Evolutionary conservation across 371 early-diverging fungal species (phyloP).

Genomic region (Amoeboaphelidium protococcarum): DNA sequence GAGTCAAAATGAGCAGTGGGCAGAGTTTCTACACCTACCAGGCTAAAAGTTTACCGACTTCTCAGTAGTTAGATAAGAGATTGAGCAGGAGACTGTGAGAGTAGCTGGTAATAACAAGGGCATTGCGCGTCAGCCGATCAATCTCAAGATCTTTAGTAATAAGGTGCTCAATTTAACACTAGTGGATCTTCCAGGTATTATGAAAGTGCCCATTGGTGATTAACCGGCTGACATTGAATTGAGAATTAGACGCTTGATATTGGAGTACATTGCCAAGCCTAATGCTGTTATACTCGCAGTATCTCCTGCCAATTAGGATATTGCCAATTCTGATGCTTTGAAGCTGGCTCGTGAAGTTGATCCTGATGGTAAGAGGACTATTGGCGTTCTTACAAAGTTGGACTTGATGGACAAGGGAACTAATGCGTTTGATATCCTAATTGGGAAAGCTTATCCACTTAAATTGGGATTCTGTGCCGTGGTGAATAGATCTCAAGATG

Average conservation of each 20-base stretch:
- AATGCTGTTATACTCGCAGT: constrained; percentile 86
- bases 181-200: constrained; percentile 79
- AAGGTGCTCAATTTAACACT: constrained; percentile 71
- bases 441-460: constrained; percentile 52
- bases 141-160: constrained; percentile 55
- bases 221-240: constrained; percentile 70
- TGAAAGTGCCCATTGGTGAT: constrained; percentile 34
- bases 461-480: constrained; percentile 75
- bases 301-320: constrained; percentile 67
- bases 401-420: constrained; percentile 89
- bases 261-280: constrained; percentile 58
- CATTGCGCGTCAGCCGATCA: constrained; percentile 50
- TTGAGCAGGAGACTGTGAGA: constrained; percentile 61
- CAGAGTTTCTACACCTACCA: constrained; percentile 6
- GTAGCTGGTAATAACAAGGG: constrained; percentile 65
- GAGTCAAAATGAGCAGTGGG: constrained; percentile 1
- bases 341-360: constrained; percentile 76
- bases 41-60: constrained; percentile 47
- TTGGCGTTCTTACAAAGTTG: constrained; percentile 78
- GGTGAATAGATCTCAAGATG: constrained; percentile 68
- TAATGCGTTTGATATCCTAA: constrained; percentile 56
- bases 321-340: constrained; percentile 77
- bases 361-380: constrained; percentile 51
- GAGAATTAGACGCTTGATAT: constrained; percentile 50
- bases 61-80: constrained; percentile 55